phyloP scores from a whole-genome alignment of 2,329 filamentous ascomycete genomes.

The Blastomyces percursus region DNA sequence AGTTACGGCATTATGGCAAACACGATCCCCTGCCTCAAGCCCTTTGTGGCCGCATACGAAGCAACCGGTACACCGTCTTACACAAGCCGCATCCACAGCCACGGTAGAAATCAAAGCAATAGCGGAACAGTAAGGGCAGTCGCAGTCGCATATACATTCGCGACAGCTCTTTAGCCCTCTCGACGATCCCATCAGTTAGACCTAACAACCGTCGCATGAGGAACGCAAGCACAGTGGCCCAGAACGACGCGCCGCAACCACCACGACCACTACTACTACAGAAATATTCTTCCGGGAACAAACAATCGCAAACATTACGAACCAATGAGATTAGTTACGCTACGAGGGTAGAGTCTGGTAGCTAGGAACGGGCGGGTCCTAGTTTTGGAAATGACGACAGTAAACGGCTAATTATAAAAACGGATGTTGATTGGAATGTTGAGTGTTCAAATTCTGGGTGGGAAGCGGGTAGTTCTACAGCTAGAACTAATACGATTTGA shows the following conservation, averaged over 20 bases:
- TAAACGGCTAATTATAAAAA: constrained; percentile 1
- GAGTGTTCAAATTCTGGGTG: not conserved
- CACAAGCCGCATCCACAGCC: not conserved
- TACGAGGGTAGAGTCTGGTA: not conserved
- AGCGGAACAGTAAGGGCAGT: not conserved
- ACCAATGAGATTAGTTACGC: not conserved
- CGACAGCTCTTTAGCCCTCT: not conserved
- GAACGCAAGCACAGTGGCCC: not conserved
- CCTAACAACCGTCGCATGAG: not conserved
- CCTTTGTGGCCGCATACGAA: constrained; percentile 32
- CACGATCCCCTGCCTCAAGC: constrained; percentile 35
- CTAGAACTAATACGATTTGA: not conserved
- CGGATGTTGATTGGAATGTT: constrained; percentile 6
- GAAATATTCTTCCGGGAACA: not conserved
- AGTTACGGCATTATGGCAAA: constrained; percentile 33
- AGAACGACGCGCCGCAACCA: not conserved
- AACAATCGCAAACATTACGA: not conserved
- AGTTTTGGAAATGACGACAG: not conserved
- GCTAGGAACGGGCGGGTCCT: not conserved
- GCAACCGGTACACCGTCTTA: constrained; percentile 12
- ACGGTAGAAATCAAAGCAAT: not conserved
- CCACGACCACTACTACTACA: not conserved
- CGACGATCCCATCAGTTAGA: not conserved
- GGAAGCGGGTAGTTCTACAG: not conserved
- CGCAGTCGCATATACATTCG: not conserved